Percentiles rank a stretch among this genome's conserved stretches.
phyloP scores from a whole-genome alignment of 192 early-diverging fungal genomes.

The Mortierella antarctica region DNA sequence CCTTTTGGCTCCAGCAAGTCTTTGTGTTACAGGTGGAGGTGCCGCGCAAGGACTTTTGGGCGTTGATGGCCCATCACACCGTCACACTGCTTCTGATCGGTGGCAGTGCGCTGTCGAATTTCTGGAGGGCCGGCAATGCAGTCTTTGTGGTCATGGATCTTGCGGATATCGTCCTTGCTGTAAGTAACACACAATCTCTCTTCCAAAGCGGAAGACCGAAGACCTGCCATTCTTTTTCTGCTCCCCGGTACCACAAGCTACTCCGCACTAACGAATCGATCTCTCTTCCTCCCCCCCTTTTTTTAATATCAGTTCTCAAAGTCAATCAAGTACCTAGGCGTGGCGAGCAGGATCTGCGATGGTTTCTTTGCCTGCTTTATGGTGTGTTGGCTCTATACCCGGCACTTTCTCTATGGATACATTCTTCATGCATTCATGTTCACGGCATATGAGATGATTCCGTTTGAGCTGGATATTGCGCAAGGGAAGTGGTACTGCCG shows the following conservation, averaged over 20 bases:
- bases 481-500: conserved; percentile 62
- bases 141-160: conserved; percentile 76
- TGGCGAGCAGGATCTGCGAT: conserved; percentile 63
- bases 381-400: conserved; percentile 78
- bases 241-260: no score
- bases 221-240: no score
- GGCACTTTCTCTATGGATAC: conserved; percentile 77
- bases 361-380: conserved; percentile 74
- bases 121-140: conserved; percentile 69
- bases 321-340: conserved; percentile 77
- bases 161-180: conserved; percentile 69
- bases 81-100: conserved; percentile 68
- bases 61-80: conserved; percentile 68
- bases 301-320: conserved; percentile 69
- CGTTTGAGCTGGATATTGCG: conserved; percentile 57
- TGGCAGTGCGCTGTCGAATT: conserved; percentile 68
- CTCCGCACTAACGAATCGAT: not conserved
- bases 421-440: conserved; percentile 67
- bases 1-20: conserved; percentile 70
- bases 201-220: not conserved
- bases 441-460: conserved; percentile 67
- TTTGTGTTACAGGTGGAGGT: conserved; percentile 69
- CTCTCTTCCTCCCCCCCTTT: not conserved
- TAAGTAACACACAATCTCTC: conserved; percentile 38
- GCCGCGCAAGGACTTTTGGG: conserved; percentile 68